These are phyloP conservation scores for Fraxinus xanthoxyloides DNA, from an alignment of 305 asterid genomes.

Conservation along the genomic window DNA sequence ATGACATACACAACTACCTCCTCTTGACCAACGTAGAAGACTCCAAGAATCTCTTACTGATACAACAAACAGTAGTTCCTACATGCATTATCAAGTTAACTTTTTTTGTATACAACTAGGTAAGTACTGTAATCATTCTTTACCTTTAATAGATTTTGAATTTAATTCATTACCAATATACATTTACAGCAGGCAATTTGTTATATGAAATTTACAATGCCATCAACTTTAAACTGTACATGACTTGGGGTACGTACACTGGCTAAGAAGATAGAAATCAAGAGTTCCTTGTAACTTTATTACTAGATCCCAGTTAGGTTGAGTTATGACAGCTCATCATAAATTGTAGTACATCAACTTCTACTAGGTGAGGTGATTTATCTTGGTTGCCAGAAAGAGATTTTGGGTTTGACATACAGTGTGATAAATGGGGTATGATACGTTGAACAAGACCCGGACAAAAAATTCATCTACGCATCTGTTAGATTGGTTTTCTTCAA, in stretches of 20 bases:
- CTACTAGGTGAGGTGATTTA: background rate
- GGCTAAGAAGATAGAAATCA: background rate
- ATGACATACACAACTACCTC: background rate
- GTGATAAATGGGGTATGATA: background rate
- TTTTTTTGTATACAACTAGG: background rate
- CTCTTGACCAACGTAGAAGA: background rate
- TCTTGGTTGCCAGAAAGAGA: background rate
- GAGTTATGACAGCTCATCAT: background rate
- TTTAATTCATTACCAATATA: background rate
- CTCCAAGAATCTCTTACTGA: background rate
- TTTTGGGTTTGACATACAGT: background rate
- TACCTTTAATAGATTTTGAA: background rate
- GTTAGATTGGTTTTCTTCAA: background rate
- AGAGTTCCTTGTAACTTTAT: background rate
- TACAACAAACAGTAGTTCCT: background rate
- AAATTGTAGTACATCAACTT: background rate
- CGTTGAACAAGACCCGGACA: background rate
- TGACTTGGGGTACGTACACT: background rate
- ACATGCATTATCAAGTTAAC: background rate
- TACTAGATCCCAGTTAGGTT: background rate
- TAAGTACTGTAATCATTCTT: background rate
- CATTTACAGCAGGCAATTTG: background rate
- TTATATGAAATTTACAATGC: background rate
- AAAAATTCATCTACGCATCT: background rate
- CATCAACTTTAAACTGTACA: background rate